phyloP scores from a whole-genome alignment of 306 rosid species.

The Dalbergia cultrata region DNA sequence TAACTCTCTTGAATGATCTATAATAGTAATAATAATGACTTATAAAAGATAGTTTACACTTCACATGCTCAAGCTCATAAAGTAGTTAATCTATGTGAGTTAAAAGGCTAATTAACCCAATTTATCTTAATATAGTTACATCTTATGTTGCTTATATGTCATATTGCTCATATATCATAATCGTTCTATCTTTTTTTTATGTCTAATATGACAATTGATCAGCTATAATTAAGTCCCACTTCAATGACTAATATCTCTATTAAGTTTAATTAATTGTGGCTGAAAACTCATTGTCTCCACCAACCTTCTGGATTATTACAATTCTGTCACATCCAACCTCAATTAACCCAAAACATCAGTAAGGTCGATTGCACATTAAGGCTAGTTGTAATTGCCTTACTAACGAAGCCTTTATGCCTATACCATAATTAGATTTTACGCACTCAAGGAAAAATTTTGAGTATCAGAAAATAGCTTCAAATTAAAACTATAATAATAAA shows the following conservation, averaged over 20 bases:
- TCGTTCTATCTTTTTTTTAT: conserved; percentile 5
- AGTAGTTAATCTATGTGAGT: not conserved
- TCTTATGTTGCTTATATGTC: not conserved
- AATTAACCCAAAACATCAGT: not conserved
- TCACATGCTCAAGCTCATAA: not conserved
- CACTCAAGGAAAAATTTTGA: too few species aligned
- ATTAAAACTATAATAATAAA: too few species aligned
- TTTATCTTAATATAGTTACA: not conserved
- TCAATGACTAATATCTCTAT: conserved; percentile 11
- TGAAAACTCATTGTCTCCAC: conserved; percentile 36
- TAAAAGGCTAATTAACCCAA: not conserved
- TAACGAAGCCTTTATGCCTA: not conserved
- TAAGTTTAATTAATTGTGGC: conserved; percentile 35
- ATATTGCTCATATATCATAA: not conserved
- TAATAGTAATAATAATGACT: too few species aligned
- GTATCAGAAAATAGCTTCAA: too few species aligned
- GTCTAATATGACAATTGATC: conserved; percentile 39
- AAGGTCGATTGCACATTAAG: not conserved
- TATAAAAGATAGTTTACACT: too few species aligned
- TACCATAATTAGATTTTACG: too few species aligned
- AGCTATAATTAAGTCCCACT: conserved; percentile 2
- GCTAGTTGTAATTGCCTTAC: not conserved
- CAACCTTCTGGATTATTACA: conserved; percentile 23
- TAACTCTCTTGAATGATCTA: too few species aligned
- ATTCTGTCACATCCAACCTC: conserved; percentile 29